These are phyloP conservation scores for Taxawa tesnikishii DNA, from an alignment of 2,329 filamentous ascomycete species.

Conservation along the genomic window DNA sequence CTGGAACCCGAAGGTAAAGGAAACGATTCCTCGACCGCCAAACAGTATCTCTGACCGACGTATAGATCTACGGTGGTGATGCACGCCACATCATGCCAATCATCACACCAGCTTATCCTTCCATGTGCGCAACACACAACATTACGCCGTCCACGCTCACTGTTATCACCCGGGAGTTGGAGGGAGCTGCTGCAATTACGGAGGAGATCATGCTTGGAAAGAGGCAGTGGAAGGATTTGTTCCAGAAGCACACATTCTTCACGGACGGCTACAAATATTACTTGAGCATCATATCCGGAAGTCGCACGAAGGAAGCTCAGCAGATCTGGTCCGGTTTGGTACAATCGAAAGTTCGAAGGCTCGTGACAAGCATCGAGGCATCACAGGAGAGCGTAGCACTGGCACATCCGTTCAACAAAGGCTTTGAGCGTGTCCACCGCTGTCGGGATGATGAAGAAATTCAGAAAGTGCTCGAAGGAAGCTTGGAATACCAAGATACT, in stretches of 20 bases:
- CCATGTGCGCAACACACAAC: slow-evolving; percentile 96
- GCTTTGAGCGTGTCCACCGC: slow-evolving; percentile 70
- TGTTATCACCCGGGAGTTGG: slow-evolving; percentile 73
- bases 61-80: slow-evolving; percentile 62
- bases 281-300: slow-evolving; percentile 73
- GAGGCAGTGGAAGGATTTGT: slow-evolving; percentile 74
- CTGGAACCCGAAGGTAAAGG: slow-evolving; percentile 87
- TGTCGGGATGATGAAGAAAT: slow-evolving; percentile 52
- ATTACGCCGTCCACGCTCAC: slow-evolving; percentile 75
- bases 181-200: slow-evolving; percentile 64
- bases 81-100: slow-evolving; percentile 90
- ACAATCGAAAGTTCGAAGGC: slow-evolving; percentile 79
- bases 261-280: slow-evolving; percentile 92
- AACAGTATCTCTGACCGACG: slow-evolving; percentile 9
- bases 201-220: slow-evolving; percentile 68
- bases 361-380: slow-evolving; percentile 72
- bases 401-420: slow-evolving; percentile 86
- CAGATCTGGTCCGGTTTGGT: slow-evolving; percentile 84
- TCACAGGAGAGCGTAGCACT: slow-evolving; percentile 63
- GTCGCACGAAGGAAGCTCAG: slow-evolving; percentile 71
- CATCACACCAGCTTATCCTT: slow-evolving; percentile 93
- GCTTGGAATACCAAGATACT: slow-evolving; percentile 47
- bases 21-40: no score
- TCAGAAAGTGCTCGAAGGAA: slow-evolving; percentile 50
- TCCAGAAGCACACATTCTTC: slow-evolving; percentile 86